phyloP scores from a whole-genome alignment of 176 grass and related monocot genomes.

The Oryza officinalis region DNA sequence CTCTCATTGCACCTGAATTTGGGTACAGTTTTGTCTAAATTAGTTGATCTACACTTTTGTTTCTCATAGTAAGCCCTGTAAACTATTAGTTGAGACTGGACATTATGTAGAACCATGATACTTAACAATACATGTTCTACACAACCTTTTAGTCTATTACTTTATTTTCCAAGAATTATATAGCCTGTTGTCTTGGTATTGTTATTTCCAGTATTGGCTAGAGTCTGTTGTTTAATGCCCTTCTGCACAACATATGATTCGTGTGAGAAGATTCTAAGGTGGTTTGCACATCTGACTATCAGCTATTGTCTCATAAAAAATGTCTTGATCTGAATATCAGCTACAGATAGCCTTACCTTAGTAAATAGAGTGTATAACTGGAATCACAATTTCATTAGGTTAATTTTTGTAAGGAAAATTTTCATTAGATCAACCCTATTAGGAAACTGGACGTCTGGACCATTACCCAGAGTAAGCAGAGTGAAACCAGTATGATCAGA shows the following conservation, averaged over 20 bases:
- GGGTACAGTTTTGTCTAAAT: neutral
- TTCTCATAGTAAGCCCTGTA: neutral
- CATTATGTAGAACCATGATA: neutral
- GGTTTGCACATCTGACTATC: neutral
- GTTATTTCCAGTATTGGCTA: conserved; percentile 22
- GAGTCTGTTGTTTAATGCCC: neutral
- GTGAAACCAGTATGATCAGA: conserved; percentile 19
- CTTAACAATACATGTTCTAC: neutral
- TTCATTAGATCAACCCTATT: neutral
- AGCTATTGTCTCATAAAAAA: neutral
- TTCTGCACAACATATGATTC: conserved; percentile 25
- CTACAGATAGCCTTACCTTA: conserved; percentile 14
- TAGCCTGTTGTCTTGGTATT: neutral
- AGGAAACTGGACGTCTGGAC: neutral
- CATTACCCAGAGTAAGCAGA: conserved; percentile 8
- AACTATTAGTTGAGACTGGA: neutral
- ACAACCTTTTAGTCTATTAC: neutral
- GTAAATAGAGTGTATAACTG: neutral
- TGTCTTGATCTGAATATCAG: neutral
- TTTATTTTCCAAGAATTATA: conserved; percentile 12
- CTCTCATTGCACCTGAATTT: neutral
- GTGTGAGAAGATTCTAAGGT: conserved; percentile 9
- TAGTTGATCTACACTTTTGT: conserved; percentile 1
- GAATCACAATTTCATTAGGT: conserved; percentile 9
- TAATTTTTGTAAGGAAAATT: neutral